phyloP scores from a whole-genome alignment of 139 green algal species.

The Chlamydomonas schloesseri region DNA sequence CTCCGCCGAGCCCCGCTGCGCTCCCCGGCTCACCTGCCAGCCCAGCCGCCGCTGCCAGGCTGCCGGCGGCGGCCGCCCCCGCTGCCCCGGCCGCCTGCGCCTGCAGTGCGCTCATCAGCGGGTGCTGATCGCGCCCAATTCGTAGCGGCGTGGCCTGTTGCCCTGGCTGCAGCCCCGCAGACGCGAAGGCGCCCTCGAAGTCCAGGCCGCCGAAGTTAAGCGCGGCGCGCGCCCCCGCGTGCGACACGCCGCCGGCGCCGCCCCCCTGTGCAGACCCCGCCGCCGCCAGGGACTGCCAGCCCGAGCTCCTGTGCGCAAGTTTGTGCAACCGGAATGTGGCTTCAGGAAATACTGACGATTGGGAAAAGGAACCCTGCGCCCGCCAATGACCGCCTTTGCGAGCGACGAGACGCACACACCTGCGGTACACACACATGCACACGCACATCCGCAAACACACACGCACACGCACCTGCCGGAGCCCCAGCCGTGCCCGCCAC shows the following conservation, averaged over 20 bases:
- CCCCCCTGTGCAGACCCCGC: background rate
- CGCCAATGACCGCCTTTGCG: background rate
- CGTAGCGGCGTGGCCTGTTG: constrained; percentile 63
- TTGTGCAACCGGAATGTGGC: too few species aligned
- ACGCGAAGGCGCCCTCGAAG: constrained; percentile 28
- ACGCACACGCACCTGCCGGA: constrained; percentile 3
- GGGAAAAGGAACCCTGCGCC: too few species aligned
- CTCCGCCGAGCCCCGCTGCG: too few species aligned
- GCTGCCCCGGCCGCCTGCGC: background rate
- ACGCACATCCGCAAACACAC: too few species aligned
- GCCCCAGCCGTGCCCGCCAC: background rate
- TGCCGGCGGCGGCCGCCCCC: background rate
- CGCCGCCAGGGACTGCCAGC: constrained; percentile 20
- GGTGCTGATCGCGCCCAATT: constrained; percentile 65
- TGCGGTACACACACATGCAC: too few species aligned
- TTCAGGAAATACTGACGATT: too few species aligned
- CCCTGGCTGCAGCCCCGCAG: constrained; percentile 38
- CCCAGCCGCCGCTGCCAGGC: background rate
- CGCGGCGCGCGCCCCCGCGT: constrained; percentile 27
- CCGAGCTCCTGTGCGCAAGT: background rate
- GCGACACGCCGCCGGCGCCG: background rate
- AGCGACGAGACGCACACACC: too few species aligned
- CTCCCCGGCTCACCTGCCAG: background rate
- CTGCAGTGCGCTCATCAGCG: constrained; percentile 25
- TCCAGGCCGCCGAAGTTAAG: constrained; percentile 42